Percentiles rank a stretch among this genome's conserved stretches.
phyloP scores from a whole-genome alignment of 176 grass and related monocot species.

The Paspalum vaginatum region DNA sequence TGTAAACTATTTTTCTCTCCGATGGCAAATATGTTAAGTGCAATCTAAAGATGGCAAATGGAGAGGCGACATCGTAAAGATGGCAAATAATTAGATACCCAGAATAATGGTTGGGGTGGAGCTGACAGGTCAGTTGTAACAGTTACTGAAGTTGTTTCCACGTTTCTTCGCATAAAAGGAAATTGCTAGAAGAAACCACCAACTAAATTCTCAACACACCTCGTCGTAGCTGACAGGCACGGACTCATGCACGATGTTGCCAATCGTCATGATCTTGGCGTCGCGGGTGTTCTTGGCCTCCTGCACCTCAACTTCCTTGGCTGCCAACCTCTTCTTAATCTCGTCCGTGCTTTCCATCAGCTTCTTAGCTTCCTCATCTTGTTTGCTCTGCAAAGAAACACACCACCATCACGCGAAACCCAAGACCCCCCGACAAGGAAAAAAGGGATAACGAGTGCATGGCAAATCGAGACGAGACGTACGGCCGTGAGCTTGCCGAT shows the following conservation, averaged over 20 bases:
- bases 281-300: slow-evolving; percentile 77
- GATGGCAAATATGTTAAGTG: no score
- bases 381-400: slow-evolving; percentile 54
- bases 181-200: neutral
- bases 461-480: slow-evolving; percentile 8
- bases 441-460: neutral
- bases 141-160: neutral
- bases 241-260: slow-evolving; percentile 80
- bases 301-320: slow-evolving; percentile 84
- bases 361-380: slow-evolving; percentile 61
- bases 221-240: slow-evolving; percentile 76
- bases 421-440: neutral
- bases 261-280: slow-evolving; percentile 64
- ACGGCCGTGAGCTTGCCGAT: slow-evolving; percentile 84
- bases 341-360: slow-evolving; percentile 82
- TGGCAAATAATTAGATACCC: no score
- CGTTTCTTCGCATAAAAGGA: neutral
- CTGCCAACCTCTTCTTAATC: slow-evolving; percentile 64
- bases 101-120: neutral
- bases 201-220: slow-evolving; percentile 32
- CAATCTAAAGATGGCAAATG: no score
- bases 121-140: neutral
- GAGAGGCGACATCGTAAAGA: no score
- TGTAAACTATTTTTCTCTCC: no score
- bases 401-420: neutral